Conservation (phyloP, 371 early-diverging fungal species). For the Mucor lusitanicus region DNA sequence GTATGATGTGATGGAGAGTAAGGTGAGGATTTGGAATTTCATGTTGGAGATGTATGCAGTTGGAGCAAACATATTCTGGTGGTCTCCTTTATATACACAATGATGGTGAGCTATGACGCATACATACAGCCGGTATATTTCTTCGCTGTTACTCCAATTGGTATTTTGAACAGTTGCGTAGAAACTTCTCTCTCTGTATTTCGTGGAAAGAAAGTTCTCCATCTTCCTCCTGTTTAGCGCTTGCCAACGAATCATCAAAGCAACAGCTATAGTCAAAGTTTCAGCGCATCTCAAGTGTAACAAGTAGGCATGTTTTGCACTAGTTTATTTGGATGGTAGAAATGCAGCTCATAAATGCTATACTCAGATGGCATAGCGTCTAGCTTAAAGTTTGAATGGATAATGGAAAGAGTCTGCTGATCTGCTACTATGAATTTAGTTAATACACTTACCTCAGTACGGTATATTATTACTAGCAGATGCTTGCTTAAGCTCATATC, state of each 20-base stretch:
- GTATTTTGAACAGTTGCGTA: neutral
- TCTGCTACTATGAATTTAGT: no score
- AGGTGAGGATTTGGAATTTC: neutral
- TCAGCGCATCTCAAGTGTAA: neutral
- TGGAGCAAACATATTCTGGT: neutral
- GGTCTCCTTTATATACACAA: neutral
- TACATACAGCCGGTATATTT: neutral
- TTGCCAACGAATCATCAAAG: neutral
- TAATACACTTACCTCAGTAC: no score
- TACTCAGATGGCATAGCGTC: neutral
- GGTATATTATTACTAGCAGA: no score
- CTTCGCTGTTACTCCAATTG: neutral
- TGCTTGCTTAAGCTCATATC: no score
- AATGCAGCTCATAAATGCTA: neutral
- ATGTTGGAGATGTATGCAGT: neutral
- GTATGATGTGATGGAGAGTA: neutral
- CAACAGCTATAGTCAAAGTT: neutral
- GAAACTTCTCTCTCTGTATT: neutral
- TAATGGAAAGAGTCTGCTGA: no score
- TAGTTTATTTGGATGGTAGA: neutral
- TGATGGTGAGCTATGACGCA: neutral
- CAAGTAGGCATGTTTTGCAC: neutral
- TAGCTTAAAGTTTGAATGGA: no score
- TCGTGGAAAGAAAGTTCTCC: neutral
- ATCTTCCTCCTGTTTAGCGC: neutral